Evolutionary conservation across 116 monocot species (phyloP), one percentile per base, ranked within the genome.

Genomic region (Dioscorea cayenensis): DNA sequence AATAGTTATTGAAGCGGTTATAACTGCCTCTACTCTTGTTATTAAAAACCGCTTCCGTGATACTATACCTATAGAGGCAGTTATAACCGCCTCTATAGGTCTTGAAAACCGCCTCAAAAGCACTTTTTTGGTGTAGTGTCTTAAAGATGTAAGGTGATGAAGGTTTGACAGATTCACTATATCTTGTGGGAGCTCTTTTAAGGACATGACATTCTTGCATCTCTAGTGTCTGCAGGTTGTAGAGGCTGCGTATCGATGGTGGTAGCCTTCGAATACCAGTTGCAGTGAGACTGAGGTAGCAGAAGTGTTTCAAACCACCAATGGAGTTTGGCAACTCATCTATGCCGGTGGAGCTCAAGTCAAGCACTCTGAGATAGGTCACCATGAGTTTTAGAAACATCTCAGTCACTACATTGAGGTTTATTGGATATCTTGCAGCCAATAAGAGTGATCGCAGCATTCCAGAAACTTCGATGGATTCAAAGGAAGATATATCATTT

Each of bases 171-270:
- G 14, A 17, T 72, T 65, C 14, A 7, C 23, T 23, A 77, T 71
- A 50, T 61, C 69, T 49, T 61, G 62, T 13, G 84, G 77, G 16
- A 77, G 36, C 68, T 77, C 69, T 49, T 49, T 14, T 2, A 22
- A 80, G 55, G 28, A 17, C 19, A 13, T n/a, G 16, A 20, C 80
- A 80, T 49, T 73, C 6, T 16, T 5, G 35, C 7, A 80, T 58
- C 13, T 72, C 71, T 32, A 84, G 28, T 16, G 76, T 80, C 63
- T 79, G 72, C 23, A 84, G 62, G 43, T 70, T 43, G 60, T 70
- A 73, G 0, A 84, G 73, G 5, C 23, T 28, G 28, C 49, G 38
- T 29, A 84, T n/a, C 1, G 68, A 37, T 17, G 65, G 18, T 7
- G 80, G 84, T 3, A 84, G 19, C 0, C 63, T 65, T 68, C 71